Evolutionary conservation across 78 protist genomes (phyloP).

Genomic region (Pigoraptor vietnamica): DNA sequence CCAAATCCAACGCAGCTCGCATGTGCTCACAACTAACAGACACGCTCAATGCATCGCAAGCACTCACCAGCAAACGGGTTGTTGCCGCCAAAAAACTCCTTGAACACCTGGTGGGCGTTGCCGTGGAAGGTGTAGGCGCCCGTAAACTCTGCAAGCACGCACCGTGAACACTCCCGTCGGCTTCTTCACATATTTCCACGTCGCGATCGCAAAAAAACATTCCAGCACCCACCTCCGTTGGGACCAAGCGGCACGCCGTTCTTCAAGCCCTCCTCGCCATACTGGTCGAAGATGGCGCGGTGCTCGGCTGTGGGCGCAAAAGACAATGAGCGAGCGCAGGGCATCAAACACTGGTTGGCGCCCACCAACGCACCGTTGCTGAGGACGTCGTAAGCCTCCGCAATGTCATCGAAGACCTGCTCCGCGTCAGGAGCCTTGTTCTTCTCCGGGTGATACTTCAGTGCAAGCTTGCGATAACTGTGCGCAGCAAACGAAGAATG

Average conservation of each 20-base stretch:
- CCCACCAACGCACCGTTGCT: not conserved
- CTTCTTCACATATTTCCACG: not conserved
- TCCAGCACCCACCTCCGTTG: not conserved
- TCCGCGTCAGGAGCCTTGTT: not conserved
- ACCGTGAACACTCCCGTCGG: too few species aligned
- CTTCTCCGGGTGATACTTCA: slow-evolving; percentile 32
- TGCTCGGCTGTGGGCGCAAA: not conserved
- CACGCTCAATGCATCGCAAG: not conserved
- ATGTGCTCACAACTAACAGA: too few species aligned
- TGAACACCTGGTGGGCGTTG: not conserved
- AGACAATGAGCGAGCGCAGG: not conserved
- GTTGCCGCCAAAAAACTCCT: not conserved
- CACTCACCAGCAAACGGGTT: not conserved
- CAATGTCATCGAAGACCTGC: slow-evolving; percentile 6
- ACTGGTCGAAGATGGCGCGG: slow-evolving; percentile 27
- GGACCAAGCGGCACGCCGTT: slow-evolving; percentile 1
- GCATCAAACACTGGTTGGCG: not conserved
- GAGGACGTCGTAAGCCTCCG: slow-evolving; percentile 49
- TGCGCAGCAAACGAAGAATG: not conserved
- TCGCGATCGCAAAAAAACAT: not conserved
- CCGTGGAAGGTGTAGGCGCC: not conserved
- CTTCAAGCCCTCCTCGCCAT: slow-evolving; percentile 35
- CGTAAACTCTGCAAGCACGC: slow-evolving; percentile 1
- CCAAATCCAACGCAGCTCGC: too few species aligned
- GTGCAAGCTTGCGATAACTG: slow-evolving; percentile 1